phyloP scores from a whole-genome alignment of 805 yeast genomes.

The Starmerella powellii region DNA sequence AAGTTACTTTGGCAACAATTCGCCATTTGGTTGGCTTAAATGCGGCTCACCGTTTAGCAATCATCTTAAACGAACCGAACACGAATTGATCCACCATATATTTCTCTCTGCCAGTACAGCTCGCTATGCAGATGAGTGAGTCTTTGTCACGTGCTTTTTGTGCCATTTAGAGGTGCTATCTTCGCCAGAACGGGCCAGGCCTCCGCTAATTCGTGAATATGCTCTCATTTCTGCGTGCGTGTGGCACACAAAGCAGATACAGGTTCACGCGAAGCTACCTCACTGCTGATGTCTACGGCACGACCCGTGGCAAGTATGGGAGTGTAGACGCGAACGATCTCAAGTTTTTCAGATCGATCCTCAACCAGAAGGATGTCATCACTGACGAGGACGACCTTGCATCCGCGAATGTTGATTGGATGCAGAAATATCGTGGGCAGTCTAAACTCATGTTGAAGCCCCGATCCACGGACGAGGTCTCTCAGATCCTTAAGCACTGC shows the following conservation, averaged over 20 bases:
- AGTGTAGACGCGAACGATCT: conserved; percentile 46
- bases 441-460: conserved; percentile 71
- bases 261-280: conserved; percentile 22
- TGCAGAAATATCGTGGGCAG: conserved; percentile 84
- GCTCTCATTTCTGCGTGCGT: not conserved
- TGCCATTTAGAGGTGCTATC: too few relatives aligned
- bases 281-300: conserved; percentile 58
- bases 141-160: too few relatives aligned
- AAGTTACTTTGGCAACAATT: too few relatives aligned
- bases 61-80: too few relatives aligned
- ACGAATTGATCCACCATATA: too few relatives aligned
- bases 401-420: conserved; percentile 78
- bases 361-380: conserved; percentile 31
- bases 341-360: conserved; percentile 44
- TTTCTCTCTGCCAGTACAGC: too few relatives aligned
- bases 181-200: too few relatives aligned
- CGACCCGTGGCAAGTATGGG: conserved; percentile 41
- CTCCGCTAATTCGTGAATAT: not conserved
- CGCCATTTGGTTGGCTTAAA: too few relatives aligned
- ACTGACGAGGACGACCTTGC: conserved; percentile 53
- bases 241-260: not conserved
- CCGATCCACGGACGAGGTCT: conserved; percentile 61
- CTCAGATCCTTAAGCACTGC: conserved; percentile 66
- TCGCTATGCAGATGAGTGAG: too few relatives aligned
- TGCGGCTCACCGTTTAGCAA: too few relatives aligned